These are phyloP conservation scores for Phycomyces blakesleeanus DNA, from an alignment of 192 early-diverging fungal genomes.

Conservation along the genomic window DNA sequence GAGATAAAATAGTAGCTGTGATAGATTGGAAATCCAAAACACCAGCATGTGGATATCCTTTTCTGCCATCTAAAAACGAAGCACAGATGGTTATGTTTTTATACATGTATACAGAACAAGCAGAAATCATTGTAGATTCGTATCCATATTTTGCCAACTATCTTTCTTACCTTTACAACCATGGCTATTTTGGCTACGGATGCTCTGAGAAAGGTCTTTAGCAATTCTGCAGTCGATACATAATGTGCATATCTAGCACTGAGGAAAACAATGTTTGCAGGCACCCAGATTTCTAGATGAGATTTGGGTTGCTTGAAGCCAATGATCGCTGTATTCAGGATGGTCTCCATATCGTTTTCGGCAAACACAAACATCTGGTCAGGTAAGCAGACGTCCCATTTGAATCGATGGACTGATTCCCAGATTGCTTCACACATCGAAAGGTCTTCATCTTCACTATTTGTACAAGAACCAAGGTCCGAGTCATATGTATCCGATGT, in stretches of 20 bases:
- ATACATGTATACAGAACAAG: too few species aligned
- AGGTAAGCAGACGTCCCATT: constrained; percentile 74
- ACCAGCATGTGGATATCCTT: constrained; percentile 60
- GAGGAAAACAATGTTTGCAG: constrained; percentile 87
- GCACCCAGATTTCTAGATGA: constrained; percentile 60
- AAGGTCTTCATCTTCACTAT: neutral
- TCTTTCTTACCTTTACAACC: constrained; percentile 54
- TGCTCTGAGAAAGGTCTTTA: constrained; percentile 64
- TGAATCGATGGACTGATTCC: constrained; percentile 49
- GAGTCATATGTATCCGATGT: neutral
- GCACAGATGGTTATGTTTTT: neutral
- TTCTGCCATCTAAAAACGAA: constrained; percentile 33
- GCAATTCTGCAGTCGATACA: constrained; percentile 64
- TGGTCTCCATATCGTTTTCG: constrained; percentile 61
- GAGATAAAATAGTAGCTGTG: constrained; percentile 80
- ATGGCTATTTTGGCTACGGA: constrained; percentile 55
- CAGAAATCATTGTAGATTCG: too few species aligned
- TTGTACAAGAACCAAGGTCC: neutral
- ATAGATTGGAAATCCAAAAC: constrained; percentile 86
- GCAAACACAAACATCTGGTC: constrained; percentile 98
- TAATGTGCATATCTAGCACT: constrained; percentile 87
- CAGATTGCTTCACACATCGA: constrained; percentile 13
- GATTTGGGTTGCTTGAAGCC: constrained; percentile 58
- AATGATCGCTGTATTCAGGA: constrained; percentile 69
- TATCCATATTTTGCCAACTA: too few species aligned